Conservation (phyloP, 1,139 yeast species). For the Debaryomyces robertsiae region DNA sequence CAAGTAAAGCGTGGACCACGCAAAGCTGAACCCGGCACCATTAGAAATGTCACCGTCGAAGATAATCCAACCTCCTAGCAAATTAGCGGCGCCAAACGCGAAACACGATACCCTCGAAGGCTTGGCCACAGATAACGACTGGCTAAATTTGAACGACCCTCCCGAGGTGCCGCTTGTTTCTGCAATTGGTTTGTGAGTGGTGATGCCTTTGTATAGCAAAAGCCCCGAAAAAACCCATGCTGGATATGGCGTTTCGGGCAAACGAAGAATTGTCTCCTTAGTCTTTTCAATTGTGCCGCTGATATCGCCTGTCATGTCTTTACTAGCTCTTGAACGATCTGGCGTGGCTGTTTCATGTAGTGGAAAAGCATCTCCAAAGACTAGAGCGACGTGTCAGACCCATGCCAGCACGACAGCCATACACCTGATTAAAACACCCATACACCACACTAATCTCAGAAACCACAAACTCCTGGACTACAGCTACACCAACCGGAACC, state of each 20-base stretch:
- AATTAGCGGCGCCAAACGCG: slow-evolving; percentile 68
- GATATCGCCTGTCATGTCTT: slow-evolving; percentile 3
- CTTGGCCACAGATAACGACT: slow-evolving; percentile 28
- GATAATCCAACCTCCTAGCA: slow-evolving; percentile 80
- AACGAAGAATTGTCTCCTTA: slow-evolving; percentile 22
- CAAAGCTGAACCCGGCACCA: slow-evolving; percentile 86
- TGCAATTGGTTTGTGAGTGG: slow-evolving; percentile 25
- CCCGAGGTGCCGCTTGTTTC: slow-evolving; percentile 30
- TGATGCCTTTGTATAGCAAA: slow-evolving; percentile 48
- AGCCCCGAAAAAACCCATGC: slow-evolving; percentile 49
- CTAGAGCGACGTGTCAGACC: no score
- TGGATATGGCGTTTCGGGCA: slow-evolving; percentile 54
- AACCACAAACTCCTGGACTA: neutral
- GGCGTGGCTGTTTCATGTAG: no score
- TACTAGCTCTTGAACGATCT: neutral
- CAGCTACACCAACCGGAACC: neutral
- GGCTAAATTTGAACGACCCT: slow-evolving; percentile 31
- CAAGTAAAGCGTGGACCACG: slow-evolving; percentile 82
- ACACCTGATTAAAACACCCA: slow-evolving; percentile 29
- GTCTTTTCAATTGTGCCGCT: slow-evolving; percentile 2
- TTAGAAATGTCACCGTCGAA: slow-evolving; percentile 78
- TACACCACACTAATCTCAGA: no score
- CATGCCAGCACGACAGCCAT: slow-evolving; percentile 9
- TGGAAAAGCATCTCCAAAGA: no score
- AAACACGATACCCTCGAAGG: slow-evolving; percentile 44